These are phyloP conservation scores for Ogataea minuta DNA, from an alignment of 805 yeast species.

Conservation along the genomic window DNA sequence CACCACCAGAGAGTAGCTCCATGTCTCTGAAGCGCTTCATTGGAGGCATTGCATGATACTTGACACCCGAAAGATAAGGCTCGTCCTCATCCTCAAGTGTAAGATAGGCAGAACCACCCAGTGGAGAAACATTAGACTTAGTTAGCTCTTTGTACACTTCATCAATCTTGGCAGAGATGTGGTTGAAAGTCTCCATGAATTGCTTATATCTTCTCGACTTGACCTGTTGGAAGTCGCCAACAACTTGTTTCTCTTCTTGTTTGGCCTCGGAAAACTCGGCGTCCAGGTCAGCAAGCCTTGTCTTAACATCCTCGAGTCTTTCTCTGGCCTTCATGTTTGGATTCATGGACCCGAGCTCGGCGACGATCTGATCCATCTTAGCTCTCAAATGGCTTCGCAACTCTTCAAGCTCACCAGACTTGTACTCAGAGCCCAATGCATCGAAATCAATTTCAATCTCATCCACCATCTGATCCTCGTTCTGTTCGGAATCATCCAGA, in stretches of 20 bases:
- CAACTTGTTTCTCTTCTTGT: slow-evolving; percentile 53
- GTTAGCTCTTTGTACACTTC: slow-evolving; percentile 84
- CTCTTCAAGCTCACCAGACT: slow-evolving; percentile 31
- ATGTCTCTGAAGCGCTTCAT: slow-evolving; percentile 89
- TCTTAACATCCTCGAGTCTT: slow-evolving; percentile 66
- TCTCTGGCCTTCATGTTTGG: slow-evolving; percentile 85
- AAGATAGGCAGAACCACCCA: slow-evolving; percentile 92
- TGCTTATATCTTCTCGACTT: slow-evolving; percentile 55
- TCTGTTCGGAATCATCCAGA: slow-evolving; percentile 47
- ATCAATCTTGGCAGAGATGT: slow-evolving; percentile 71
- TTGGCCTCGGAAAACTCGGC: slow-evolving; percentile 62
- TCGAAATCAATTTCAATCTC: slow-evolving; percentile 56
- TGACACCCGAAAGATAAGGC: slow-evolving; percentile 80
- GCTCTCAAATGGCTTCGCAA: slow-evolving; percentile 28
- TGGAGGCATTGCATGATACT: slow-evolving; percentile 95
- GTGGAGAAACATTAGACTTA: slow-evolving; percentile 61
- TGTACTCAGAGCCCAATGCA: slow-evolving; percentile 42
- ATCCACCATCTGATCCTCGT: slow-evolving; percentile 35
- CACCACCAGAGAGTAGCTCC: slow-evolving; percentile 94
- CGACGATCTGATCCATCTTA: slow-evolving; percentile 35
- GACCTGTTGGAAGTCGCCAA: slow-evolving; percentile 56
- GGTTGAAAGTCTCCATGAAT: slow-evolving; percentile 75
- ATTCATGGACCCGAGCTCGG: slow-evolving; percentile 49
- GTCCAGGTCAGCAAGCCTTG: slow-evolving; percentile 57
- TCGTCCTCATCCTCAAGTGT: slow-evolving; percentile 87